Base-by-base conservation (phyloP, 2,329 filamentous ascomycete genomes). In the Orbilia ellipsospora region DNA sequence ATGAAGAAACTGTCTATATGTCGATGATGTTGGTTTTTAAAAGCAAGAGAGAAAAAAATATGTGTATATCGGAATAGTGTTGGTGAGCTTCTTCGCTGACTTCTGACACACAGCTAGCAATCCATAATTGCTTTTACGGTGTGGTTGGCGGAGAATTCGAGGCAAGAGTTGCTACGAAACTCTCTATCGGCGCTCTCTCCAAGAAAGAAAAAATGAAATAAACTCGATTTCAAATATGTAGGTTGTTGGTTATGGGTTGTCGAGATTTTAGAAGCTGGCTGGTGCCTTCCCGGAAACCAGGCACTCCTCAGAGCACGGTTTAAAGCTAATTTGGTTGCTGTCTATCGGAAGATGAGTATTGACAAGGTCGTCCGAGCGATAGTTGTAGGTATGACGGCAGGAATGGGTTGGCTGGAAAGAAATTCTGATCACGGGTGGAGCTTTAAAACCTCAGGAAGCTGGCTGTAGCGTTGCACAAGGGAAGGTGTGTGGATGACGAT, bases 51-150 rank as follows among this genome's bases (percentile, higher is more conserved):
- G 26, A 63, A 42, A 42, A 18, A 42, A 20, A 48, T 52, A 15
- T 2, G 23, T 48, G 13, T 18, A 36, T 36, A 36, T 36, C 10
- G 31, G 31, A n/a, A 31, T 26, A 55, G 28, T 59, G 28, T 31
- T 13, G 31, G 26, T 16, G 28, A 20, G 36, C 28, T 65, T 13
- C 62, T 23, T 40, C 60, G 31, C 31, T 7, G 31, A 7, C 31
- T 36, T 36, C 31, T 36, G 31, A 10, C 31, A 36, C 31, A 36
- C 31, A 10, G 31, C 31, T 62, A 75, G 48, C 64, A 60, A 55
- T 57, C 45, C 72, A 75, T 75, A 55, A 65, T 59, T 68, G 64
- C 54, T 68, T 56, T 57, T 40, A 31, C 23, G 57, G 62, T 63
- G 44, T 23, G 18, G 44, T 20, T 42, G 50, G 69, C 20, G 28